Conservation (phyloP, 352 stramenopile species). For the Ochromonadaceae sp. region DNA sequence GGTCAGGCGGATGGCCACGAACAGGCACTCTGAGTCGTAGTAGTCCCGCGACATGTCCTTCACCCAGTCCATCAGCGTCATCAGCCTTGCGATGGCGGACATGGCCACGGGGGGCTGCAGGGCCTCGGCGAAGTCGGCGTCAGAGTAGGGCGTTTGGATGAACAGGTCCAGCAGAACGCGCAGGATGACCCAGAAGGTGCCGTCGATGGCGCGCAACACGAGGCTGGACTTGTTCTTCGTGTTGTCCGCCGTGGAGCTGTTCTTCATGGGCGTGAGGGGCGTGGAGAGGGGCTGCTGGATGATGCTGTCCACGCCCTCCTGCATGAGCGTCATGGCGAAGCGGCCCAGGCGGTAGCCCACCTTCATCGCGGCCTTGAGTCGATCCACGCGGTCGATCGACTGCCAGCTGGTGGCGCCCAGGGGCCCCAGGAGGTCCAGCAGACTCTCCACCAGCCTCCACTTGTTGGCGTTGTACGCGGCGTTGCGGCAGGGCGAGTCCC, state of each 20-base stretch:
- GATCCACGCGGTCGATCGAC: neutral
- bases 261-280: too few species aligned
- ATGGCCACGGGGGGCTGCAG: constrained; percentile 18
- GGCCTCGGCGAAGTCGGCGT: neutral
- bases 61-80: constrained; percentile 22
- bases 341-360: neutral
- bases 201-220: constrained; percentile 16
- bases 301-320: neutral
- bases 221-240: too few species aligned
- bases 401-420: neutral
- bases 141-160: constrained; percentile 5
- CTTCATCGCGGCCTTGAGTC: neutral
- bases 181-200: constrained; percentile 19
- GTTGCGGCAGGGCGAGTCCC: too few species aligned
- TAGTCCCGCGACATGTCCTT: constrained; percentile 17
- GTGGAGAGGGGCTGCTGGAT: too few species aligned
- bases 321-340: neutral
- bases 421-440: neutral
- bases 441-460: neutral
- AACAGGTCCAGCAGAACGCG: constrained; percentile 20
- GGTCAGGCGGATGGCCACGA: constrained; percentile 15
- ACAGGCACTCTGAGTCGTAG: constrained; percentile 20
- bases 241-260: too few species aligned
- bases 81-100: constrained; percentile 19
- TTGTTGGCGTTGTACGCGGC: neutral